Base-by-base conservation (phyloP, 805 yeast genomes). In the Metschnikowia cubensis region DNA sequence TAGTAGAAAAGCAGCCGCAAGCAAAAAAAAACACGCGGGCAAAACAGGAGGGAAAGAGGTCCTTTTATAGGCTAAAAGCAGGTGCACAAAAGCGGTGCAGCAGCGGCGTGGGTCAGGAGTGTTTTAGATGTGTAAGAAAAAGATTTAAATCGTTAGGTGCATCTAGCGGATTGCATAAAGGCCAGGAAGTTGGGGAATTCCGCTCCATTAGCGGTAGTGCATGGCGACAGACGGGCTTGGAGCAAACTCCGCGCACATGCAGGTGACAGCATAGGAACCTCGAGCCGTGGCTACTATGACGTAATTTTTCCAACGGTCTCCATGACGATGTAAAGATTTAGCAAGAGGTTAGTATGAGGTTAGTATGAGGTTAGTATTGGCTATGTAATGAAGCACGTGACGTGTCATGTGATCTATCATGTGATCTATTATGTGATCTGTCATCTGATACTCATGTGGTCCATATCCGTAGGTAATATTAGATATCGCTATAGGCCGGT, bases 151-250 rank as follows among this genome's bases (percentile, higher is more conserved):
- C 45, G 35, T 20, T 42, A 33, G 45, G 45, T 42, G 45, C 45
- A 42, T 42, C 37, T 33, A 14, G 35, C 45, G 45, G 45, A 21
- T 42, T 42, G 45, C 45, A 42, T 42, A 21, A 20, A 34, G 31
- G 45, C 33, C 45, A 31, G 35, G 36, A 33, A 42, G 31, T 42
- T 42, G 45, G 37, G 45, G 45, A 34, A 34, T 20, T 33, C 45
- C 45, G 45, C 37, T 42, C 45, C 45, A 33, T 42, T 42, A 33
- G 45, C 37, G 31, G 45, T 34, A 11, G 37, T 33, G 45, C 45
- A 42, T 41, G 20, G 34, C 42, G 33, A 36, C 13, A 10, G 39
- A 10, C 25, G n/a, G 37, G 37, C 22, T 36, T 36, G n/a, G 39
- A 36, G 39, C 39, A 36, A 36, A 36, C 15, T 11, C 15, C 25